phyloP scores from a whole-genome alignment of 495 filamentous ascomycete species.

The Physcia stellaris region DNA sequence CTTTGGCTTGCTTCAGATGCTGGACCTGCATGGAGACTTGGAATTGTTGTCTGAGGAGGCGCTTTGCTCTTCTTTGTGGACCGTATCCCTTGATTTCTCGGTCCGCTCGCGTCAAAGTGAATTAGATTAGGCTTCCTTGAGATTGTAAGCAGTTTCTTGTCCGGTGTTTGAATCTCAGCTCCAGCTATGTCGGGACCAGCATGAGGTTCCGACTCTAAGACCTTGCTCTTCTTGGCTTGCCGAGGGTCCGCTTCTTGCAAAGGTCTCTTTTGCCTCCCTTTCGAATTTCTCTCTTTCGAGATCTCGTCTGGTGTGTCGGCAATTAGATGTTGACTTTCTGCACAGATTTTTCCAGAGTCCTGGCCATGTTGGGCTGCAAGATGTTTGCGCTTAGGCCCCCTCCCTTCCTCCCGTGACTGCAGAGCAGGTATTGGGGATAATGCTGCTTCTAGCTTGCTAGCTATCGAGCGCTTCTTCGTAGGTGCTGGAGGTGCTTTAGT shows the following conservation, averaged over 20 bases:
- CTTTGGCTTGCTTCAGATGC: background rate
- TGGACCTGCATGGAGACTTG: background rate
- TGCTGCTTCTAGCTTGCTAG: too few species aligned
- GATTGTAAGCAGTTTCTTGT: background rate
- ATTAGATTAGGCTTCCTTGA: constrained; percentile 13
- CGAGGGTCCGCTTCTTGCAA: background rate
- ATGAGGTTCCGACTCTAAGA: background rate
- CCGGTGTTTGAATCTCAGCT: background rate
- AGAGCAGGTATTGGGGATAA: too few species aligned
- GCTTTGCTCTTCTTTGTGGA: background rate
- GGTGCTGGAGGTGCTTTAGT: too few species aligned
- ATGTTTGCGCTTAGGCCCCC: too few species aligned
- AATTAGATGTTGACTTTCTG: too few species aligned
- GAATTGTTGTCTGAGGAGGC: background rate
- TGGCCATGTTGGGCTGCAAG: too few species aligned
- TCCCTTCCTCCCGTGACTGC: too few species aligned
- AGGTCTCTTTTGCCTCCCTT: background rate
- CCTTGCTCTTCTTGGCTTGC: background rate
- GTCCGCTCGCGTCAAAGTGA: constrained; percentile 15
- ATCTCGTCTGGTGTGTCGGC: too few species aligned
- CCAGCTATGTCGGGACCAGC: background rate
- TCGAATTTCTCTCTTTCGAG: too few species aligned
- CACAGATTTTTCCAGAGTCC: too few species aligned
- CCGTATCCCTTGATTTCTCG: constrained; percentile 19
- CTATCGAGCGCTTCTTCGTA: too few species aligned